Base-by-base conservation (phyloP, 2,329 filamentous ascomycete species). In the Pestalotiopsis sp. region DNA sequence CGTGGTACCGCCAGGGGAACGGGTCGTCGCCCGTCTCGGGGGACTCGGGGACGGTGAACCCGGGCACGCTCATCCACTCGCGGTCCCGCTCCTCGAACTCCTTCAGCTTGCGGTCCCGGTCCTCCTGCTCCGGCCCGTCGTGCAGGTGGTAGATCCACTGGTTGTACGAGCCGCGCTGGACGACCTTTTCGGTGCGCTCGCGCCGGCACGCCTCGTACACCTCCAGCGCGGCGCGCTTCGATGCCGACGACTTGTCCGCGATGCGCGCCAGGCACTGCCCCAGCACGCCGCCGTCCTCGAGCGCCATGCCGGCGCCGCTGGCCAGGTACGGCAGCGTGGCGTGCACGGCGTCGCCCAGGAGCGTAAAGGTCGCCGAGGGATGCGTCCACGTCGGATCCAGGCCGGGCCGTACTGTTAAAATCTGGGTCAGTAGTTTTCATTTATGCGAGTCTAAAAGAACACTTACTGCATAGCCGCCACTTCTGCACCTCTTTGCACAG, bases 321-420 rank as follows among this genome's bases (percentile, higher is more conserved):
- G 87, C 87, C 0, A 90, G 80, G 73, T 92, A 92, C 0, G 90
- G 90, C 0, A 92, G 80, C 0, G 88, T 91, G 0, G 90, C 88
- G 70, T 92, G 89, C 2, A 88, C 88, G 0, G 89, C 87, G 72
- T 92, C 90, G 0, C 90, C 90, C 0, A 91, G 80, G 73, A 91
- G 83, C 0, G 87, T 86, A 72, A 90, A 89, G 0, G 85, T 79
- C 0, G 84, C 88, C 0, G 82, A 85, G 0, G 83, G 77, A 70
- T 91, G 85, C 0, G 82, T 86, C 89, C 90, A 91, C 1, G 81
- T 79, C 1, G 66, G 66, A n/a, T 84, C 82, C 63, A 71, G 69
- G 31, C 65, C 71, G 36, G 75, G 75, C 5, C 75, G 72, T 41
- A 77, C 45, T 52, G 45, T 3, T 52, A 9, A 52, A 3, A 6